phyloP scores from a whole-genome alignment of 371 early-diverging fungal species.

The Rhizopus arrhizus region DNA sequence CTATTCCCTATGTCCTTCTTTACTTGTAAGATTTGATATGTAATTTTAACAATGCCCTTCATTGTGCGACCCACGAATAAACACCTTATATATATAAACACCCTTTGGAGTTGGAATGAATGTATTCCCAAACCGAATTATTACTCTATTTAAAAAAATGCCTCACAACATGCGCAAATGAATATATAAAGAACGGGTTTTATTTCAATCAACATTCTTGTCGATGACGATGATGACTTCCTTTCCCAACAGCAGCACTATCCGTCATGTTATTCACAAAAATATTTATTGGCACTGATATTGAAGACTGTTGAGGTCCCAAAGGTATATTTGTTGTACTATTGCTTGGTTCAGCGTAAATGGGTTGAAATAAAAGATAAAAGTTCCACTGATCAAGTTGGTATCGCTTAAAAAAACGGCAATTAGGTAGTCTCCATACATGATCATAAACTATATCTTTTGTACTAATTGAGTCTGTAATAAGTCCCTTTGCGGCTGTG shows the following conservation, averaged over 20 bases:
- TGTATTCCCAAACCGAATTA: background rate
- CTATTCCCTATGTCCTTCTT: no score
- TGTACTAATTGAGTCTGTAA: slow-evolving; percentile 6
- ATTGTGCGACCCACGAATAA: no score
- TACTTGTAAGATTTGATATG: no score
- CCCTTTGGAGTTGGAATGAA: background rate
- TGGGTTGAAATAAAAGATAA: slow-evolving; percentile 19
- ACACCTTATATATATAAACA: no score
- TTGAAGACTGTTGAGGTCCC: slow-evolving; percentile 7
- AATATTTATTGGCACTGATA: slow-evolving; percentile 10
- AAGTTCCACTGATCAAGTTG: slow-evolving; percentile 20
- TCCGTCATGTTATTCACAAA: background rate
- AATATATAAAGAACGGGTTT: background rate
- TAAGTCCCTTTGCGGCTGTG: slow-evolving; percentile 9
- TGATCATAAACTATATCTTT: slow-evolving; percentile 10
- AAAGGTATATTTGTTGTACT: slow-evolving; percentile 6
- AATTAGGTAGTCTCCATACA: slow-evolving; percentile 22
- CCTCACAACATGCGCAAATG: background rate
- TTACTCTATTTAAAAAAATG: background rate
- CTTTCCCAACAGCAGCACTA: background rate
- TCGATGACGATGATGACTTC: background rate
- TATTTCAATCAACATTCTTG: background rate
- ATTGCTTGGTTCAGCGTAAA: background rate
- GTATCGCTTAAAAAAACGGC: slow-evolving; percentile 26
- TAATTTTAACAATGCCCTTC: no score